These are phyloP conservation scores for Cytospora chrysosperma DNA, from an alignment of 2,329 filamentous ascomycete species.

Conservation along the genomic window DNA sequence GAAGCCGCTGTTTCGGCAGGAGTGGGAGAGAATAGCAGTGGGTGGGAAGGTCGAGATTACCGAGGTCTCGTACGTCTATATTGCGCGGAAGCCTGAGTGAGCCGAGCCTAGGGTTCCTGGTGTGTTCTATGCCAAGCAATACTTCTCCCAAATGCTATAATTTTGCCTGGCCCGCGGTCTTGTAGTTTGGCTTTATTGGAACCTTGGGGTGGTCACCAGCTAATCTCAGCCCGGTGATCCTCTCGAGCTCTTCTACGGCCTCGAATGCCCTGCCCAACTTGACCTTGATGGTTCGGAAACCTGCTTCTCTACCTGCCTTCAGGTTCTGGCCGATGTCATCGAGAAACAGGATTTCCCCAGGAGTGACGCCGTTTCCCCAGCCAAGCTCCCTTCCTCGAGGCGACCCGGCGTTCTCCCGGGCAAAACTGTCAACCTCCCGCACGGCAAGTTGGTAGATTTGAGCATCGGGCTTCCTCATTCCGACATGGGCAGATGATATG, in stretches of 20 bases:
- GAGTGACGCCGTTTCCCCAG: slow-evolving; percentile 52
- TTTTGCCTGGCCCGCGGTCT: slow-evolving; percentile 39
- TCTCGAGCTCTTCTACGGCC: slow-evolving; percentile 80
- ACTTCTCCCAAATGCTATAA: slow-evolving; percentile 35
- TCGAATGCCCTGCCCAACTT: slow-evolving; percentile 72
- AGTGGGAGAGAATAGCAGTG: slow-evolving; percentile 33
- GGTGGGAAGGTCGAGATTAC: slow-evolving; percentile 32
- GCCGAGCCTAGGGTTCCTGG: too few species aligned
- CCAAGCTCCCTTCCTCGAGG: slow-evolving; percentile 40
- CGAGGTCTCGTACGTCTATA: slow-evolving; percentile 34
- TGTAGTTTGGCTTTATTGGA: slow-evolving; percentile 41
- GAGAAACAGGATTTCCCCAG: slow-evolving; percentile 76
- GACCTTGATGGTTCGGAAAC: slow-evolving; percentile 84
- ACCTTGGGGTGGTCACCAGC: slow-evolving; percentile 54
- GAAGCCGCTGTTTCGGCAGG: slow-evolving; percentile 31
- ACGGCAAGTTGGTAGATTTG: slow-evolving; percentile 77
- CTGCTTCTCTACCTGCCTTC: slow-evolving; percentile 71
- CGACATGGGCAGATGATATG: slow-evolving; percentile 80
- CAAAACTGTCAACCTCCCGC: slow-evolving; percentile 61
- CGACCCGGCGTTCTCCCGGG: slow-evolving; percentile 48
- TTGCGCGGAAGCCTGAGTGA: slow-evolving; percentile 27
- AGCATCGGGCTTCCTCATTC: slow-evolving; percentile 82
- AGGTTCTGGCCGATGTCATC: slow-evolving; percentile 96
- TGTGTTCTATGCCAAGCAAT: neutral
- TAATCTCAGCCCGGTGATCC: slow-evolving; percentile 66